Evolutionary conservation across 805 yeast species (phyloP), one percentile per base, ranked within the genome.

Genomic region (Hanseniaspora taiwanica): DNA sequence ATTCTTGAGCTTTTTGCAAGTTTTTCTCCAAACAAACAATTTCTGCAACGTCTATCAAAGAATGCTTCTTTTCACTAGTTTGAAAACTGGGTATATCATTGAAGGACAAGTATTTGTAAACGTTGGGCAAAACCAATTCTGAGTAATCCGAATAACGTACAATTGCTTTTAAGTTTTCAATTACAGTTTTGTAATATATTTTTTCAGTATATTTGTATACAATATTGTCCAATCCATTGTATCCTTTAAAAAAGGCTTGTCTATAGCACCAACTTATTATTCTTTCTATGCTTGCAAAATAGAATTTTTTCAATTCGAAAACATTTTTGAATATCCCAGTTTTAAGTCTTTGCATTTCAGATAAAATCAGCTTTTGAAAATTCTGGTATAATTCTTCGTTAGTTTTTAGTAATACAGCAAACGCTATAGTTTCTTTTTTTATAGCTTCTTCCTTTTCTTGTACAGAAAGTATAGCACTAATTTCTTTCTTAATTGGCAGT

Each of bases 141-240:
- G n/a, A n/a, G n/a, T n/a, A n/a, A n/a, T n/a, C n/a, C n/a, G n/a
- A n/a, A n/a, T n/a, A n/a, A n/a, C n/a, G n/a, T n/a, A 47, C 41
- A 24, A 65, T 36, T 6, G 46, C 48, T 12, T 54, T 52, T 12
- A 74, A 49, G 27, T 63, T 60, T 2, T 62, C 46, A 91, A 94
- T 82, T 6, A 85, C 53, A 44, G 70, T 72, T 46, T 74, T 81
- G 49, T 76, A 80, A 24, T 84, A 55, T 42, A 76, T 76, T 44
- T 68, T 49, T 49, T 87, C 96, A 13, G 83, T 77, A 48, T 83
- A 83, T 40, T 74, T 75, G 49, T 76, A 79, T 2, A 85, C 64
- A 35, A 75, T 63, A 42, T 64, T 29, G 14, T 16, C 33, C 14
- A 29, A 18, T 10, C 17, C 18, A 4, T 29, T 29, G 33, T 29